Conservation (phyloP, 805 yeast species). For the Pichia nakasei region DNA sequence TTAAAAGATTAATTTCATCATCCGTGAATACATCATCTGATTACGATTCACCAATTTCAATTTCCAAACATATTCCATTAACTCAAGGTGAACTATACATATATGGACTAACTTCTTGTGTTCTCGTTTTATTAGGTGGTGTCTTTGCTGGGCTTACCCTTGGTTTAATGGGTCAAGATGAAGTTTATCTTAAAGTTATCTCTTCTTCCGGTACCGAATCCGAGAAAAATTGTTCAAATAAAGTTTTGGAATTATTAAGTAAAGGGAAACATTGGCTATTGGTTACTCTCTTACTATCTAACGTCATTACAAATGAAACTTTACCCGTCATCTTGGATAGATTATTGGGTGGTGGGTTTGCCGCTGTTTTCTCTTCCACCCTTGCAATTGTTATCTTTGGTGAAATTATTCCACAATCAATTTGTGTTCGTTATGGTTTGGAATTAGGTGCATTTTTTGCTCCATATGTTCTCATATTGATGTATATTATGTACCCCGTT, state of each 20-base stretch:
- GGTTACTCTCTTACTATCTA: slow-evolving; percentile 75
- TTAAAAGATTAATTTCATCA: slow-evolving; percentile 1
- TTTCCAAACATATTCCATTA: slow-evolving; percentile 12
- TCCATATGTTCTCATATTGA: slow-evolving; percentile 75
- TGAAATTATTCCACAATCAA: slow-evolving; percentile 90
- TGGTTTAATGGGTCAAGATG: slow-evolving; percentile 97
- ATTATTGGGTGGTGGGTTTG: slow-evolving; percentile 94
- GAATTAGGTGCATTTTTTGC: slow-evolving; percentile 85
- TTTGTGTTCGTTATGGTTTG: slow-evolving; percentile 88
- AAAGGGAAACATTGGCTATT: slow-evolving; percentile 94
- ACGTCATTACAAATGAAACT: slow-evolving; percentile 90
- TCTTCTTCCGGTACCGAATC: slow-evolving; percentile 70
- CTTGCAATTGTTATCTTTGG: slow-evolving; percentile 90
- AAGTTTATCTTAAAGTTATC: slow-evolving; percentile 84
- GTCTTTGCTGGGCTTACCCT: slow-evolving; percentile 92
- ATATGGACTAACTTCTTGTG: slow-evolving; percentile 44
- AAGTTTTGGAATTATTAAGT: slow-evolving; percentile 63
- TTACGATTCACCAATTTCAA: background rate
- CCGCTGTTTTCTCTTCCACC: slow-evolving; percentile 91
- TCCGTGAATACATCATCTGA: background rate
- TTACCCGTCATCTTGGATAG: slow-evolving; percentile 90
- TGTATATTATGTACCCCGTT: slow-evolving; percentile 86
- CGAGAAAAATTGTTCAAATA: slow-evolving; percentile 62
- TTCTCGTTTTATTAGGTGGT: slow-evolving; percentile 70
- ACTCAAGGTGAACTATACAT: slow-evolving; percentile 33